Conservation (phyloP, 345 rosid genomes). For the Raphanus raphanistrum region DNA sequence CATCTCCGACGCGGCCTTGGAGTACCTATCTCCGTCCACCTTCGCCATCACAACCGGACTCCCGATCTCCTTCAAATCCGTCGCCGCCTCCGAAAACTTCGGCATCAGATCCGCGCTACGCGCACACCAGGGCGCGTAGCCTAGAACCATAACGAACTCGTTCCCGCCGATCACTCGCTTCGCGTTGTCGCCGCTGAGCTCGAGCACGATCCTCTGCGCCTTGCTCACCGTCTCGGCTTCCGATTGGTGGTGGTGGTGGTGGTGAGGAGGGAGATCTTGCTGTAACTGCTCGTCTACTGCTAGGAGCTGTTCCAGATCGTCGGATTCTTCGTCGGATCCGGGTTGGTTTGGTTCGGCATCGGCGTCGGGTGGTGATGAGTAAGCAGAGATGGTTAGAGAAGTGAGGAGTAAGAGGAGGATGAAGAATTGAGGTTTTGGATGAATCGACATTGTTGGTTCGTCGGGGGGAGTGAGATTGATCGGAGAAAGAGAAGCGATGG, state of each 20-base stretch:
- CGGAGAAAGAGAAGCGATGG: slow-evolving; percentile 5
- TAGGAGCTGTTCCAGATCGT: slow-evolving; percentile 59
- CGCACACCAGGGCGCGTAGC: slow-evolving; percentile 87
- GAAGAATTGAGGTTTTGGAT: slow-evolving; percentile 47
- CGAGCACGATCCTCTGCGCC: slow-evolving; percentile 78
- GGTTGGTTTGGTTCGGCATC: background rate
- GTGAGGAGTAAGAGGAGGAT: slow-evolving; percentile 45
- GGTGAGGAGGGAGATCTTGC: slow-evolving; percentile 32
- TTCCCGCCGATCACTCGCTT: slow-evolving; percentile 49
- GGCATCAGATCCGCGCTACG: slow-evolving; percentile 96
- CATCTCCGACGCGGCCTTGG: slow-evolving; percentile 61
- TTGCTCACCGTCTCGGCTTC: slow-evolving; percentile 74
- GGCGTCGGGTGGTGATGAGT: slow-evolving; percentile 6
- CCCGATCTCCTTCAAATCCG: slow-evolving; percentile 59
- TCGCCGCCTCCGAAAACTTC: slow-evolving; percentile 79
- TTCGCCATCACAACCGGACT: slow-evolving; percentile 73
- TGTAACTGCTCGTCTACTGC: slow-evolving; percentile 65
- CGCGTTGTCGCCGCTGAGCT: slow-evolving; percentile 59
- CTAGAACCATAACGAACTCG: slow-evolving; percentile 72
- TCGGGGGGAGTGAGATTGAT: slow-evolving; percentile 3
- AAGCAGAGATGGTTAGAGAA: slow-evolving; percentile 19
- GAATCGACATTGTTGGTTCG: slow-evolving; percentile 1
- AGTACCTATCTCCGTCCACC: slow-evolving; percentile 77
- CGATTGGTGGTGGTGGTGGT: slow-evolving; percentile 35
- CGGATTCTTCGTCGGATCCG: slow-evolving; percentile 31